Conservation (phyloP, 805 yeast species). For the Kodamaea kakaduensis region DNA sequence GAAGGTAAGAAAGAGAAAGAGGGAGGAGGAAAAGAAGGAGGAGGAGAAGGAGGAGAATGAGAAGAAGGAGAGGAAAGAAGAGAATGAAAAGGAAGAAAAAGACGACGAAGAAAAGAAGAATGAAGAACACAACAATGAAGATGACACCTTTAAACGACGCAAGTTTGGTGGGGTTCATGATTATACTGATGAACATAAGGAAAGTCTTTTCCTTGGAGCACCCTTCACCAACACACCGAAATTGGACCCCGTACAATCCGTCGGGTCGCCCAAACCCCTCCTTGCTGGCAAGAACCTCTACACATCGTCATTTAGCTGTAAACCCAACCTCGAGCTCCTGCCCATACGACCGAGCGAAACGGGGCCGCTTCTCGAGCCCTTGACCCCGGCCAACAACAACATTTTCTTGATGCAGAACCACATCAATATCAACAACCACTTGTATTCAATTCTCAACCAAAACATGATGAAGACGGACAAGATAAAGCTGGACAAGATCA, state of each 20-base stretch:
- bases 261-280: conserved; percentile 38
- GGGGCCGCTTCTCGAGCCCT: conserved; percentile 63
- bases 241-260: conserved; percentile 14
- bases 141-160: conserved; percentile 3
- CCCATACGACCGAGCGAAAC: conserved; percentile 56
- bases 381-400: conserved; percentile 42
- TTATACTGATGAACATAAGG: too few relatives aligned
- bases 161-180: not conserved
- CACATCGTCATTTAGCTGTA: conserved; percentile 65
- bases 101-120: conserved; percentile 6
- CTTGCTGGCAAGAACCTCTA: conserved; percentile 42
- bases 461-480: conserved; percentile 17
- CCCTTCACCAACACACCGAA: conserved; percentile 10
- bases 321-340: conserved; percentile 59
- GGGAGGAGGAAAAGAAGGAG: too few relatives aligned
- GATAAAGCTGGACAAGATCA: conserved; percentile 1
- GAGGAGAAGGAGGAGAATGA: too few relatives aligned
- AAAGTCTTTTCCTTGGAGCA: conserved; percentile 11
- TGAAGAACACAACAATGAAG: conserved; percentile 5
- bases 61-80: too few relatives aligned
- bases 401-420: conserved; percentile 9
- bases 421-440: conserved; percentile 8
- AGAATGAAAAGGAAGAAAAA: conserved; percentile 13
- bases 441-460: conserved; percentile 12
- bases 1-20: too few relatives aligned